Evolutionary conservation across 202 grass and related monocot species (phyloP), one percentile per base, ranked within the genome.

Genomic region (Cymbopogon flexuosus): DNA sequence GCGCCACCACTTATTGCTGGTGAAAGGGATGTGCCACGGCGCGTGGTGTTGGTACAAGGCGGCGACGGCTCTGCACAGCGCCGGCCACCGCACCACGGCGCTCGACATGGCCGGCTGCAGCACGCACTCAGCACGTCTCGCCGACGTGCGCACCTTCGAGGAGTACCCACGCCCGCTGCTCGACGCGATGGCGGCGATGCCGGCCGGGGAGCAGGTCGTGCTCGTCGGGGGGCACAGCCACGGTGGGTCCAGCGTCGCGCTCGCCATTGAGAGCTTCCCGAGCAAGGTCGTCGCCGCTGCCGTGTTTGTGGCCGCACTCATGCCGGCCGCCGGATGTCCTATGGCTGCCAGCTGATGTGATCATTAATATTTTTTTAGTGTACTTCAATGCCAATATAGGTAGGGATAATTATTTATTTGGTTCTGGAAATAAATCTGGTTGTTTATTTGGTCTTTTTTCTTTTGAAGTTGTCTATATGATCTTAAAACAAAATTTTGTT

Each of bases 11-110:
- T 77, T 77, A 52, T 4, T 93, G 30, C 72, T 89, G 3, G 88
- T 91, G 14, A 88, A 93, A 76, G 88, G 91, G 29, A 8, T 85
- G 19, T 77, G 84, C 76, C 91, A 91, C 27, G 91, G 91, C 30
- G 83, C 79, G 1, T 93, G 91, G 91, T 76, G 74, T 76, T 93
- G 91, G 88, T 91, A 93, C 76, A 82, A 87, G 80, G 83, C 0
- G 3, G 91, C 6, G 73, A 93, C 30, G 78, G 83, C 7, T 59
- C 27, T 73, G 72, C 58, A 76, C 85, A 21, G 46, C 47, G 68
- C 37, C 8, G 91, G 91, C 11, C 81, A 93, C 36, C 84, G 83
- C 10, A 75, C 66, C 78, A 88, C 82, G 1, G 85, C 79, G 42
- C 56, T 76, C 7, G 88, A 93, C 81, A 79, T 93, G 72, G 88